Evolutionary conservation across 495 filamentous ascomycete species (phyloP).

Genomic region (Rostrohypoxylon terebratum): DNA sequence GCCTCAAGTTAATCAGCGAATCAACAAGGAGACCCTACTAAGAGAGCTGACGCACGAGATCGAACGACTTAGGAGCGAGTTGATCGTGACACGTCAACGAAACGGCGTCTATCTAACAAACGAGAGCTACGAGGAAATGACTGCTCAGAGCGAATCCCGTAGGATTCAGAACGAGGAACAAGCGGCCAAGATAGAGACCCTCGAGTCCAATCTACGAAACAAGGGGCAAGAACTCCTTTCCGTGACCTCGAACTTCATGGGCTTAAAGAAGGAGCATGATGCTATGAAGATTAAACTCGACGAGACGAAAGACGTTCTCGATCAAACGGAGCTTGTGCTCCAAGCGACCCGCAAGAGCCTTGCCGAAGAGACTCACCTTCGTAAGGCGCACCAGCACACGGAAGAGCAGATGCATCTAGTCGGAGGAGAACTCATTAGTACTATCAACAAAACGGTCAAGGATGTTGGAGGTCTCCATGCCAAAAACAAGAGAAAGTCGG

Average conservation of each 20-base stretch:
- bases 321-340: slow-evolving; percentile 86
- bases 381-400: slow-evolving; percentile 86
- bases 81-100: slow-evolving; percentile 91
- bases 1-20: slow-evolving; percentile 89
- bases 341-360: slow-evolving; percentile 78
- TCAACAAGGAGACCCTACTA: slow-evolving; percentile 91
- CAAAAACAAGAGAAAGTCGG: slow-evolving; percentile 83
- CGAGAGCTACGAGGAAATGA: slow-evolving; percentile 87
- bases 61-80: slow-evolving; percentile 90
- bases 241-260: slow-evolving; percentile 84
- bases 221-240: slow-evolving; percentile 91
- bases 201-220: slow-evolving; percentile 88
- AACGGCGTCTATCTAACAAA: slow-evolving; percentile 94
- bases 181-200: slow-evolving; percentile 87
- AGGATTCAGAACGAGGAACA: slow-evolving; percentile 93
- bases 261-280: slow-evolving; percentile 87
- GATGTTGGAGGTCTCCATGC: slow-evolving; percentile 84
- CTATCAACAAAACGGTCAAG: slow-evolving; percentile 76
- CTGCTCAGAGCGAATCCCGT: slow-evolving; percentile 90
- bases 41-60: slow-evolving; percentile 93
- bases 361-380: slow-evolving; percentile 80
- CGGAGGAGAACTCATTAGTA: slow-evolving; percentile 79
- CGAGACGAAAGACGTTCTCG: slow-evolving; percentile 81
- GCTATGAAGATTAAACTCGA: slow-evolving; percentile 75
- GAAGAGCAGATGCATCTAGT: slow-evolving; percentile 78